Base-by-base conservation (phyloP, 306 rosid genomes). In the Casuarina equisetifolia region DNA sequence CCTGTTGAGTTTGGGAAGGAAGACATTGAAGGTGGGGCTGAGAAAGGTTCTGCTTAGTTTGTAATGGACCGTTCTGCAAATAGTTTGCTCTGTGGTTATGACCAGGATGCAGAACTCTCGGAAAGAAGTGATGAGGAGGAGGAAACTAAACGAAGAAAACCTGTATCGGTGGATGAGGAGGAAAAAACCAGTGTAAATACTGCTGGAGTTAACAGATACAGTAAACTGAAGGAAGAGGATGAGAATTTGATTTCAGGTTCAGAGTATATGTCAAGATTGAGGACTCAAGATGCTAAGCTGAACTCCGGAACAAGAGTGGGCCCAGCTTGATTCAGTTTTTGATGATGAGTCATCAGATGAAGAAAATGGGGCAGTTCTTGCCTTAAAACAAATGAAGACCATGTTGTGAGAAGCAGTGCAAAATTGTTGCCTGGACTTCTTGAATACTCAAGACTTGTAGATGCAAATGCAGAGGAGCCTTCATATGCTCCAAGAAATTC, bases 91-190 rank as follows among this genome's bases (percentile, higher is more conserved):
- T 70, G 88, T n/a, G 81, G 64, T 69, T 71, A 80, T 74, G 87
- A 86, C 52, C 91, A 84, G 50, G 86, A 77, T 75, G 79, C n/a
- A 50, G 86, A 81, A 1, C 63, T 80, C 4, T 75, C 51, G 11
- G 87, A 84, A 36, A 87, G 61, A 74, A 83, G 81, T 67, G 43
- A 59, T 32, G 82, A 68, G 2, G 73, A 79, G 16, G 88, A 76
- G 72, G 84, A 81, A 63, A 68, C 78, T 61, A 78, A 62, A 83
- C 75, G 57, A 73, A 89, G 92, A 81, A 94, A 88, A 80, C 89
- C 97, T 3, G 97, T 82, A 4, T 94, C 97, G 98, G 86, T 79
- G 61, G 98, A 92, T 63, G 97, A 89, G 19, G 98, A 94, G 85
- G 89, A 87, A 76, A 84, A 70, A 44, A 67, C 88, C 70, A 72